These are phyloP conservation scores for Madurella mycetomatis DNA, from an alignment of 2,329 filamentous ascomycete genomes.

Conservation along the genomic window DNA sequence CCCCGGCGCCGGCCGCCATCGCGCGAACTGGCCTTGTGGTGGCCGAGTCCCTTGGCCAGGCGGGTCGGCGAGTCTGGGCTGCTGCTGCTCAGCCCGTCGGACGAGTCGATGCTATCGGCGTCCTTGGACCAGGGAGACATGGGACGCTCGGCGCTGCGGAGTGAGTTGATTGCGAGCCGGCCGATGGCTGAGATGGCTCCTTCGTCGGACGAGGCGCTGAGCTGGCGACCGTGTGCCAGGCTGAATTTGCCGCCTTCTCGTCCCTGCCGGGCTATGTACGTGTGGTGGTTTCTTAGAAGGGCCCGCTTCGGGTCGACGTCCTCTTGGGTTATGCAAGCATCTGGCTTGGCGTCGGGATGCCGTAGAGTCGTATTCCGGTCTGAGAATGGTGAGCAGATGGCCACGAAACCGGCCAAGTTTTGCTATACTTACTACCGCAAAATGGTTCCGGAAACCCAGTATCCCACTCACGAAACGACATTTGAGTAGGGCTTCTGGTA, in stretches of 20 bases:
- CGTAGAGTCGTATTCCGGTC: constrained; percentile 57
- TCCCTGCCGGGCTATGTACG: constrained; percentile 34
- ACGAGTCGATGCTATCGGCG: constrained; percentile 8
- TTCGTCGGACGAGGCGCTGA: neutral
- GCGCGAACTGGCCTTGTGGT: neutral
- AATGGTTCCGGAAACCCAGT: constrained; percentile 52
- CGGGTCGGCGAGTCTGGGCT: constrained; percentile 11
- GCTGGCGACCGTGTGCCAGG: neutral
- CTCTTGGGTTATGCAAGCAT: constrained; percentile 53
- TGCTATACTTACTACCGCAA: constrained; percentile 38
- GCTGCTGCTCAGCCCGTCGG: constrained; percentile 13
- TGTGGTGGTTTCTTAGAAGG: constrained; percentile 41
- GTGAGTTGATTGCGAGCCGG: constrained; percentile 18
- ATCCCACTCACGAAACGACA: constrained; percentile 31
- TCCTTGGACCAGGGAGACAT: constrained; percentile 9
- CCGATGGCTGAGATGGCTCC: constrained; percentile 13
- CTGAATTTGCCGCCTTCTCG: constrained; percentile 8
- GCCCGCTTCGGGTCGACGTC: constrained; percentile 45
- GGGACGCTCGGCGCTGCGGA: constrained; percentile 14
- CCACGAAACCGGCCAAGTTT: neutral
- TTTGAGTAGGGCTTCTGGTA: constrained; percentile 13
- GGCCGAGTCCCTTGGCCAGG: neutral
- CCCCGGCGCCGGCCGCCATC: constrained; percentile 9
- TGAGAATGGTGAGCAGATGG: constrained; percentile 4
- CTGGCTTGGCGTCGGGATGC: constrained; percentile 57